Evolutionary conservation across 345 rosid genomes (phyloP).

Genomic region (Eutrema yunnanense): DNA sequence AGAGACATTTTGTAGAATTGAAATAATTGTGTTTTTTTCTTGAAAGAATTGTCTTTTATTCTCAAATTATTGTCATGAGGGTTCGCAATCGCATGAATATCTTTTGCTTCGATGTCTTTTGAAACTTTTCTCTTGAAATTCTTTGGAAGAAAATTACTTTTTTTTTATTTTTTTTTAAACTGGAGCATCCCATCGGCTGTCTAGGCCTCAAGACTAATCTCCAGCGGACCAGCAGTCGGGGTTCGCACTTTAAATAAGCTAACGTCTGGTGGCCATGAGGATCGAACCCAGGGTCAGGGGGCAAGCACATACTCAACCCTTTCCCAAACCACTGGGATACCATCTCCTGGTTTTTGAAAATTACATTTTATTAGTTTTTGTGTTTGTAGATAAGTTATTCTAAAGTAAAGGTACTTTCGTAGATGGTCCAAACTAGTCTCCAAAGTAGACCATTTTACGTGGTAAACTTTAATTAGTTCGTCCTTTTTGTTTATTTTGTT

Average conservation of each 20-base stretch:
- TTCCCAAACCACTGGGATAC: no score
- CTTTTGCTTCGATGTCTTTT: slow-evolving; percentile 13
- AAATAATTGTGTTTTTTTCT: neutral
- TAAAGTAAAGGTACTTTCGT: neutral
- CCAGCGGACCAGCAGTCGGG: no score
- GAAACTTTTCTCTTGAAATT: neutral
- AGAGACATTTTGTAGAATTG: neutral
- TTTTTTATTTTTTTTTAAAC: no score
- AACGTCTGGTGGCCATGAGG: no score
- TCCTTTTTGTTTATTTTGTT: neutral
- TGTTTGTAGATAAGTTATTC: neutral
- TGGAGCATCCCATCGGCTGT: no score
- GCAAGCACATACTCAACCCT: no score
- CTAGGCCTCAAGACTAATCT: no score
- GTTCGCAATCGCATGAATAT: neutral
- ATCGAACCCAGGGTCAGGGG: no score
- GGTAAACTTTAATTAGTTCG: neutral
- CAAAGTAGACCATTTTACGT: neutral
- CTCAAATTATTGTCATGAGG: slow-evolving; percentile 9
- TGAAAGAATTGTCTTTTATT: neutral
- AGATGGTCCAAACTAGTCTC: slow-evolving; percentile 12
- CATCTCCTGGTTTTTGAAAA: no score
- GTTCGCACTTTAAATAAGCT: no score
- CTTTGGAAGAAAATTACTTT: no score
- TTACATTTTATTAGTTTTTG: neutral